Evolutionary conservation across 768 basidiomycete genomes (phyloP).

Genomic region (Leccinum incarnatum): DNA sequence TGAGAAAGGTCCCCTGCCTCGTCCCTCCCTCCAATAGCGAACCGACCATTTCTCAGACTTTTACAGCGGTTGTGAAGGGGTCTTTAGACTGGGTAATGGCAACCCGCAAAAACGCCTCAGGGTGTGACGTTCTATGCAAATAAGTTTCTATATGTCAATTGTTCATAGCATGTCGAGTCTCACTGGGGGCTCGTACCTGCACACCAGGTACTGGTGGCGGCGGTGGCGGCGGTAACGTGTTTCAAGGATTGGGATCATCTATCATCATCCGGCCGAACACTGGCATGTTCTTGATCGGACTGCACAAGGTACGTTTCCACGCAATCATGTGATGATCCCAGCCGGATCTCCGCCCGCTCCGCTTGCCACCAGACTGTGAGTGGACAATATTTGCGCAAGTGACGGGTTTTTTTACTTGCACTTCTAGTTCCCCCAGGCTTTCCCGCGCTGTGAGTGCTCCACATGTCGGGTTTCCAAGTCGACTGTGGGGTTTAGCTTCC

Average conservation of each 20-base stretch:
- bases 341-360: slow-evolving; percentile 46
- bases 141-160: neutral
- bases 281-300: slow-evolving; percentile 47
- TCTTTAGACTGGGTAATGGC: slow-evolving; percentile 50
- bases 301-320: slow-evolving; percentile 45
- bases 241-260: slow-evolving; percentile 54
- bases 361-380: slow-evolving; percentile 66
- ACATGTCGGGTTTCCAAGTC: neutral
- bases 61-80: slow-evolving; percentile 55
- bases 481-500: slow-evolving; percentile 39
- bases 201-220: slow-evolving; percentile 52
- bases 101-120: neutral
- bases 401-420: neutral
- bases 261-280: slow-evolving; percentile 64
- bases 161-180: neutral
- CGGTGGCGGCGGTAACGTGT: slow-evolving; percentile 45
- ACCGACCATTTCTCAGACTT: slow-evolving; percentile 49
- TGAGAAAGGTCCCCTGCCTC: neutral
- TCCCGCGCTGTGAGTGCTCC: slow-evolving; percentile 52
- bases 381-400: neutral
- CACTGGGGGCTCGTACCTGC: neutral
- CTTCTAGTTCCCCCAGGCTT: slow-evolving; percentile 54
- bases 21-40: too few relatives aligned
- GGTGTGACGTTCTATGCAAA: neutral
- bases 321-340: neutral